A percentile compares a stretch with the other conserved stretches of the same genome.
phyloP scores from a whole-genome alignment of 2,329 filamentous ascomycete genomes.

The Verticillium nubilum region DNA sequence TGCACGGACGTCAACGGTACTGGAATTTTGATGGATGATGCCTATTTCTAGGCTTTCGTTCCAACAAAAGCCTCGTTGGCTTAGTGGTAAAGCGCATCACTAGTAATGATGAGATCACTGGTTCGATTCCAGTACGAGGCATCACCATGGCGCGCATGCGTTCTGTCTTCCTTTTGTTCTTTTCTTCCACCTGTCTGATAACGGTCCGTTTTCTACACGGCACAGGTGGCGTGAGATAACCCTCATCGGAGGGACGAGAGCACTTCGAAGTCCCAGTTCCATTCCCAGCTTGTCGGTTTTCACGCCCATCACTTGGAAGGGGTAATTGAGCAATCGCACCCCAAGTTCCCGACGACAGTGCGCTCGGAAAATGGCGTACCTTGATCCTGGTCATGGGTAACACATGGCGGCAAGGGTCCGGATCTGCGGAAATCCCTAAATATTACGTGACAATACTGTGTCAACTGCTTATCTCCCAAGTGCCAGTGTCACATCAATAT shows the following conservation, averaged over 20 bases:
- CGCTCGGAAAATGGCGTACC: background rate
- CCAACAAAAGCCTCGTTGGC: slow-evolving; percentile 12
- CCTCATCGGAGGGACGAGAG: too few relatives aligned
- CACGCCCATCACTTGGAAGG: too few relatives aligned
- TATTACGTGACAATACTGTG: background rate
- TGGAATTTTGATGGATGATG: too few relatives aligned
- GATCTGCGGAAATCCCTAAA: background rate
- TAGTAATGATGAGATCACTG: slow-evolving; percentile 15
- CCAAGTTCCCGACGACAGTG: background rate
- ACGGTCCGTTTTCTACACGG: too few relatives aligned
- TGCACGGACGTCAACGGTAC: too few relatives aligned
- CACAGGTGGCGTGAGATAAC: too few relatives aligned
- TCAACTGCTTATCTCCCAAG: background rate
- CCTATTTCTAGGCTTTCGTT: background rate
- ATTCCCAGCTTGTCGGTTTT: too few relatives aligned
- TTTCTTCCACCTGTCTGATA: too few relatives aligned
- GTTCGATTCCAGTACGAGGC: slow-evolving; percentile 15
- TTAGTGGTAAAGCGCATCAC: slow-evolving; percentile 15
- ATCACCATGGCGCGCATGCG: background rate
- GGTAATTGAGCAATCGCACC: background rate
- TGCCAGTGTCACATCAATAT: background rate
- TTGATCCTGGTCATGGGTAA: background rate
- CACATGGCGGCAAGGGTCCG: background rate
- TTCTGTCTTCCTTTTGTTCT: background rate
- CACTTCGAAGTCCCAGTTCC: too few relatives aligned